These are phyloP conservation scores for Yamadazyma kanchanaburiensis DNA, from an alignment of 1,139 yeast genomes.

Conservation along the genomic window DNA sequence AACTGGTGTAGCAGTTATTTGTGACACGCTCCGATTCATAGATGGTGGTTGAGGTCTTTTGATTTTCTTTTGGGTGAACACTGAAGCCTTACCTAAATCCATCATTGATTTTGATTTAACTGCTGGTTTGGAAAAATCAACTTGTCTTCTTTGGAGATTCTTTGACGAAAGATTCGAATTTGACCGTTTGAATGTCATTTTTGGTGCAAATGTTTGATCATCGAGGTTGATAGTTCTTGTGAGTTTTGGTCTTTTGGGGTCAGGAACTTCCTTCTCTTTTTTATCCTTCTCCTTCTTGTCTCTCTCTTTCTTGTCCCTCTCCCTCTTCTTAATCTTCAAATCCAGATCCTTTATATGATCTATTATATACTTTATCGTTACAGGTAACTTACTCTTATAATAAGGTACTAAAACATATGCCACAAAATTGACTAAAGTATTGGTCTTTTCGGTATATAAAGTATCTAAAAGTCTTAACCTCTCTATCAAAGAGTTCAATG, in stretches of 20 bases:
- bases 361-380: conserved; percentile 43
- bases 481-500: conserved; percentile 47
- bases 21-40: conserved; percentile 8
- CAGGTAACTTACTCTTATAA: conserved; percentile 48
- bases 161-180: conserved; percentile 42
- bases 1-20: conserved; percentile 15
- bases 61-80: conserved; percentile 7
- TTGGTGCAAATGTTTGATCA: conserved; percentile 26
- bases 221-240: conserved; percentile 9
- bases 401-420: conserved; percentile 55
- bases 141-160: conserved; percentile 42
- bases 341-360: conserved; percentile 49
- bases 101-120: conserved; percentile 8
- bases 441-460: conserved; percentile 29
- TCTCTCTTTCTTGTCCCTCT: not conserved
- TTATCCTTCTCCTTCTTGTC: conserved; percentile 1
- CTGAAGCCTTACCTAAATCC: conserved; percentile 5
- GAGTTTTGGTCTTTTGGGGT: not conserved
- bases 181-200: conserved; percentile 35
- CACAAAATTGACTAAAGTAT: conserved; percentile 45
- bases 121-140: conserved; percentile 29
- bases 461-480: conserved; percentile 57
- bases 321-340: conserved; percentile 21
- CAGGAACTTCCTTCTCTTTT: not conserved
- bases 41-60: conserved; percentile 8